Percentiles rank a stretch among this genome's conserved stretches.
Conservation (phyloP, 345 rosid species). For the Luvunga scandens region DNA sequence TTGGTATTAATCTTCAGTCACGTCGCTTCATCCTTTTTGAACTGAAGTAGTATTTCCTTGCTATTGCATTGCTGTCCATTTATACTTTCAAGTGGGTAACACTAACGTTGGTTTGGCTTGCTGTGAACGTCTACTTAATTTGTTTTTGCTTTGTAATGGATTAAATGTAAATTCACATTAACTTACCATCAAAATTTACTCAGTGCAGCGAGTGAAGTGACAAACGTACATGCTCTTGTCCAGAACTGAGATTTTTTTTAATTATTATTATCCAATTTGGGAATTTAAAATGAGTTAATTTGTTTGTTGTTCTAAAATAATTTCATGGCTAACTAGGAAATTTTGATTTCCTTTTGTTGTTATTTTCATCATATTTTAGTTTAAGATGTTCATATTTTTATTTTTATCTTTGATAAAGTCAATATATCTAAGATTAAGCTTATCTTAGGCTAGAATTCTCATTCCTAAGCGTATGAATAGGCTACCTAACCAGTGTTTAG, state of each 20-base stretch:
- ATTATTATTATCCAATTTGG: not conserved
- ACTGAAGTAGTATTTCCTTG: not conserved
- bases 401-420: not conserved
- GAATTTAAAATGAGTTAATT: not conserved
- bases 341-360: not conserved
- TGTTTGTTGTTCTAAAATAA: not conserved
- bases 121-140: too few relatives aligned
- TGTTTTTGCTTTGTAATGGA: too few relatives aligned
- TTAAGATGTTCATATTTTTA: too few relatives aligned
- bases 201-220: too few relatives aligned
- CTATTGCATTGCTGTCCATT: not conserved
- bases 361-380: not conserved
- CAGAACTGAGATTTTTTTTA: too few relatives aligned
- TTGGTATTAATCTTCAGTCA: not conserved
- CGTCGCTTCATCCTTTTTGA: not conserved
- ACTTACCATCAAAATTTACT: too few relatives aligned
- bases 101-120: too few relatives aligned
- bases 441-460: not conserved
- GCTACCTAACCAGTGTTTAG: not conserved
- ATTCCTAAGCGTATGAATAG: not conserved
- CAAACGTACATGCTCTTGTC: too few relatives aligned
- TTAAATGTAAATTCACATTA: too few relatives aligned
- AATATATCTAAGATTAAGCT: not conserved
- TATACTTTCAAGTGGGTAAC: too few relatives aligned
- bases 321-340: not conserved